Evolutionary conservation across 2,329 filamentous ascomycete species (phyloP).

Genomic region (Sodiomyces alkalinus): DNA sequence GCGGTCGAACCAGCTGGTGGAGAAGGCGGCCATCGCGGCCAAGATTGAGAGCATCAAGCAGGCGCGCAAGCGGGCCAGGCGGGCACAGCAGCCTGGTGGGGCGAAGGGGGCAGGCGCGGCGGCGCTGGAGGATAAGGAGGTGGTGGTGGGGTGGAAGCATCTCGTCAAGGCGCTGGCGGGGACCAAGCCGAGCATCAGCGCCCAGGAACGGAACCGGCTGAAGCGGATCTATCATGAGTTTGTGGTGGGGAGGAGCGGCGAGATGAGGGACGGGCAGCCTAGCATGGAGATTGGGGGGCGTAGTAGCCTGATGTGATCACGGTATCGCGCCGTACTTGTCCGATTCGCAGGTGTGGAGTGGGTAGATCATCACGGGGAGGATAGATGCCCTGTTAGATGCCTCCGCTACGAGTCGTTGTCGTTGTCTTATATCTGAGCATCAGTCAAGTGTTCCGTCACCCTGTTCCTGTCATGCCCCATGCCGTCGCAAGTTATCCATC

Average conservation of each 20-base stretch:
- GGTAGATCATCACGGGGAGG: too few relatives aligned
- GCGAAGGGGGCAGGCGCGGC: too few relatives aligned
- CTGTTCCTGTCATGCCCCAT: too few relatives aligned
- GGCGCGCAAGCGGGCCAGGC: slow-evolving; percentile 36
- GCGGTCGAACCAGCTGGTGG: slow-evolving; percentile 33
- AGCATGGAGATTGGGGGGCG: slow-evolving; percentile 84
- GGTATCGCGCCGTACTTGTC: background rate
- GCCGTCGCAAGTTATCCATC: background rate
- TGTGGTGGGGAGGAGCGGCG: slow-evolving; percentile 78
- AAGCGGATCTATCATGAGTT: slow-evolving; percentile 83
- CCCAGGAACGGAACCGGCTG: slow-evolving; percentile 59
- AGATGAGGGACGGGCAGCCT: slow-evolving; percentile 88
- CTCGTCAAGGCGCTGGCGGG: slow-evolving; percentile 59
- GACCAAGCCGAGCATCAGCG: slow-evolving; percentile 72
- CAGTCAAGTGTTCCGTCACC: background rate
- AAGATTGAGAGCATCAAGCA: slow-evolving; percentile 70
- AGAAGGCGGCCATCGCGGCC: slow-evolving; percentile 63
- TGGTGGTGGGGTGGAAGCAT: slow-evolving; percentile 74
- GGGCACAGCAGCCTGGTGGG: slow-evolving; percentile 14
- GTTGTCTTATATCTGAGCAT: background rate
- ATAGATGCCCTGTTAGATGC: too few relatives aligned
- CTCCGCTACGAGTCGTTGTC: background rate
- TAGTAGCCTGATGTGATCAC: slow-evolving; percentile 75
- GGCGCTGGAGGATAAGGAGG: slow-evolving; percentile 40
- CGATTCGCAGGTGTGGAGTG: background rate